A percentile compares a stretch with the other conserved stretches of the same genome.
Evolutionary conservation across 495 filamentous ascomycete species (phyloP).

Genomic region (Astrocystis sublimbata): DNA sequence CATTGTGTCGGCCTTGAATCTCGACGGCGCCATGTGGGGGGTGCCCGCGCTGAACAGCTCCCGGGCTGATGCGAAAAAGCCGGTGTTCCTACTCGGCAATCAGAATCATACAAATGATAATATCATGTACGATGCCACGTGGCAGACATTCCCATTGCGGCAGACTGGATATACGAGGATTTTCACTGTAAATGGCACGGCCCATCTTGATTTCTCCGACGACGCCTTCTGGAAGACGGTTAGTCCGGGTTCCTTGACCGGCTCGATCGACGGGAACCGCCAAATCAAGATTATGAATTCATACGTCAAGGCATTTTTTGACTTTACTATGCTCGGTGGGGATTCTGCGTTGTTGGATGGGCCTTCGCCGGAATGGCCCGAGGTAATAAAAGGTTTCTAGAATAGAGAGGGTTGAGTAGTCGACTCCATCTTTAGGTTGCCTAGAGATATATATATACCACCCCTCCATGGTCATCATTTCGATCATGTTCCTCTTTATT

Average conservation of each 20-base stretch:
- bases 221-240: slow-evolving; percentile 27
- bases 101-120: slow-evolving; percentile 12
- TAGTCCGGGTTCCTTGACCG: background rate
- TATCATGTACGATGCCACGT: slow-evolving; percentile 3
- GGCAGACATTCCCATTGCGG: slow-evolving; percentile 12
- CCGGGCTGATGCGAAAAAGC: slow-evolving; percentile 17
- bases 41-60: background rate
- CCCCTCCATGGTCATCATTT: too few relatives aligned
- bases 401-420: too few relatives aligned
- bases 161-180: slow-evolving; percentile 24
- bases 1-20: slow-evolving; percentile 37
- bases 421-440: too few relatives aligned
- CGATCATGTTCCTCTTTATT: too few relatives aligned
- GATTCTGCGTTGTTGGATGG: slow-evolving; percentile 17
- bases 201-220: slow-evolving; percentile 39
- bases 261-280: slow-evolving; percentile 22
- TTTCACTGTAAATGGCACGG: slow-evolving; percentile 22
- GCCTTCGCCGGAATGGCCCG: slow-evolving; percentile 21
- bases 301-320: slow-evolving; percentile 37
- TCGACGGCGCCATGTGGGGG: slow-evolving; percentile 48
- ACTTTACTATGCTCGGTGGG: slow-evolving; percentile 20
- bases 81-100: slow-evolving; percentile 13
- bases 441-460: too few relatives aligned
- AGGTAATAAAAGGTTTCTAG: too few relatives aligned
- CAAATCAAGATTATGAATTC: slow-evolving; percentile 19